Conservation (phyloP, 148 eudicot genomes). For the Limonium bicolor region DNA sequence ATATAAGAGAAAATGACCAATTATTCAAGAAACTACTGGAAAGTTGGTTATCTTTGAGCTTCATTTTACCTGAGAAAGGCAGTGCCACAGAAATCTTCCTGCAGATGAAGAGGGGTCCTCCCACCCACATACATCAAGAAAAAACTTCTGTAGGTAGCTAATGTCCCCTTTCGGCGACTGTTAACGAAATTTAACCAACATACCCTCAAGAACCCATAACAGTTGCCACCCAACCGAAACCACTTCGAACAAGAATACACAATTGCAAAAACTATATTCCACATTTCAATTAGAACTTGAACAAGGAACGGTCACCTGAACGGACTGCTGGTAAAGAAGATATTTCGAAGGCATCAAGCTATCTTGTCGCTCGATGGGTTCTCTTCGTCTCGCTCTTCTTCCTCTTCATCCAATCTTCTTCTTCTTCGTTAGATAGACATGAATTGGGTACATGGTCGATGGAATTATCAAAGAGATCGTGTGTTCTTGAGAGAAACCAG, state of each 20-base stretch:
- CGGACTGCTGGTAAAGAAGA: slow-evolving; percentile 86
- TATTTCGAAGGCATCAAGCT: slow-evolving; percentile 57
- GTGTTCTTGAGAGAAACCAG: slow-evolving; percentile 23
- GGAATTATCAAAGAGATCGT: slow-evolving; percentile 10
- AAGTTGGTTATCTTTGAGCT: not conserved
- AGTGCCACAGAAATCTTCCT: slow-evolving; percentile 99
- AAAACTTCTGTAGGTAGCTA: slow-evolving; percentile 89
- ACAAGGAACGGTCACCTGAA: slow-evolving; percentile 36
- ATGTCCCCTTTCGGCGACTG: slow-evolving; percentile 99
- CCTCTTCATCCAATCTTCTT: slow-evolving; percentile 15
- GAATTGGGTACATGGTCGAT: slow-evolving; percentile 12
- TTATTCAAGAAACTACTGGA: not conserved
- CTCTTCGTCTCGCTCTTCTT: slow-evolving; percentile 4
- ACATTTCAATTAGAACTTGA: not conserved
- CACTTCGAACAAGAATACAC: not conserved
- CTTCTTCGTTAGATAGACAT: no score
- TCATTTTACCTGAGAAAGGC: slow-evolving; percentile 86
- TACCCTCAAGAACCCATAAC: not conserved
- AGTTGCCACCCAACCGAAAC: not conserved
- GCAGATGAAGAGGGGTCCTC: slow-evolving; percentile 82
- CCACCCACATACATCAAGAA: slow-evolving; percentile 95
- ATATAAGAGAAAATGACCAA: not conserved
- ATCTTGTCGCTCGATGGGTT: slow-evolving; percentile 8
- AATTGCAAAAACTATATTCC: not conserved
- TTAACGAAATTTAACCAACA: slow-evolving; percentile 9